Base-by-base conservation (phyloP, 2,329 filamentous ascomycete genomes). In the Aspergillus transmontanensis region DNA sequence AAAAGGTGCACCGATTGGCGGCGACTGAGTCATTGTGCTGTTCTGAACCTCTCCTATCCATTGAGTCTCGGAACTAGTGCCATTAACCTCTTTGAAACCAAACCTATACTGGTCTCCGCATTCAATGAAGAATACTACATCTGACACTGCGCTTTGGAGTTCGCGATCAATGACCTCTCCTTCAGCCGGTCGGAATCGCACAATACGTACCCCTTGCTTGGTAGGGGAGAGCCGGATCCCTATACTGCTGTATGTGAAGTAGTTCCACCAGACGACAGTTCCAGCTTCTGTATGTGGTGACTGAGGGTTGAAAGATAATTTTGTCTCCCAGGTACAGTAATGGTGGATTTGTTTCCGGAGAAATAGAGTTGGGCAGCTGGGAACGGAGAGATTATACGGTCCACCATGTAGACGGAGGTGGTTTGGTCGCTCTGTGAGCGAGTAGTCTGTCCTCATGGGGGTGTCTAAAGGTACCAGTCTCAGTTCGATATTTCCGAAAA, bases 181-280 rank as follows among this genome's bases (percentile, higher is more conserved):
- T 2, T 69, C 64, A 0, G 71, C 70, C 19, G 69, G 65, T 1
- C 60, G 68, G 39, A 76, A 73, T 16, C 71, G 67, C 19, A 78
- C 61, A 6, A 75, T 64, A 36, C 72, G 62, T 43, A 63, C 21
- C 19, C 64, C 34, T 41, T 63, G 54, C 62, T 59, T 59, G 0
- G 53, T 43, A 23, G 46, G 54, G 58, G 71, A 61, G 10, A 71
- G 36, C 19, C 72, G 66, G 16, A 84, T 73, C 0, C 82, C 82
- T 2, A 84, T 75, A 39, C 76, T 80, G 54, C 73, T 76, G 58
- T 80, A 79, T 0, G 80, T 81, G 64, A 79, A 79, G 48, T 84
- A 81, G 53, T 81, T 86, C 82, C 84, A 86, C 80, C 83, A 87
- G 0, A 87, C 69, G 0, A 83, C 82, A 0, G 82, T 75, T 0